These are phyloP conservation scores for Botryotinia calthae DNA, from an alignment of 2,329 filamentous ascomycete species.

Conservation along the genomic window DNA sequence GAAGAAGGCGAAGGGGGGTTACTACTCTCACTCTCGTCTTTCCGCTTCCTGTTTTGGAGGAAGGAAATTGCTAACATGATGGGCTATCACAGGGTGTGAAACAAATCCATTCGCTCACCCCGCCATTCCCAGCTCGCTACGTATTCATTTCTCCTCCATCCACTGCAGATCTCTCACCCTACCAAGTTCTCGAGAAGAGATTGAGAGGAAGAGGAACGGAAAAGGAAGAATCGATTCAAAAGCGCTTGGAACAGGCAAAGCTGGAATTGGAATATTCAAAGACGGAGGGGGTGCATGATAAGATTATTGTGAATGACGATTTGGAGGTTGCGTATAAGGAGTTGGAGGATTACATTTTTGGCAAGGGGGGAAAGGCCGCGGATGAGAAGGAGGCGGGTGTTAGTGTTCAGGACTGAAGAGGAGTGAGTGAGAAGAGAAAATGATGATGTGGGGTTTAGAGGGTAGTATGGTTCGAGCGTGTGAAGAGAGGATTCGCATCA, in stretches of 20 bases:
- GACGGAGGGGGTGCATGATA: constrained; percentile 63
- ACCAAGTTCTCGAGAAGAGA: constrained; percentile 70
- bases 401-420: neutral
- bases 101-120: constrained; percentile 66
- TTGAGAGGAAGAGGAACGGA: constrained; percentile 77
- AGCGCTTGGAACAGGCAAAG: constrained; percentile 68
- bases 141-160: constrained; percentile 82
- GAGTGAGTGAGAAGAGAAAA: neutral
- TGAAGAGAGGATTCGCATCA: neutral
- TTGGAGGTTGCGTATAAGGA: constrained; percentile 55
- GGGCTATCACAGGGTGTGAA: constrained; percentile 66
- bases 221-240: constrained; percentile 66
- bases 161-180: constrained; percentile 20
- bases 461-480: neutral
- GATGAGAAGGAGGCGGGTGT: neutral
- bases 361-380: constrained; percentile 24
- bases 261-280: constrained; percentile 72
- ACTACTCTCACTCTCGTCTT: neutral
- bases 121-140: constrained; percentile 62
- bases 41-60: neutral
- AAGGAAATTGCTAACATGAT: neutral
- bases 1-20: too few relatives aligned
- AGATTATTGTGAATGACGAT: constrained; percentile 65
- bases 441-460: neutral
- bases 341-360: constrained; percentile 51